These are phyloP conservation scores for Arachis hypogaea DNA, from an alignment of 306 rosid species.

Conservation along the genomic window DNA sequence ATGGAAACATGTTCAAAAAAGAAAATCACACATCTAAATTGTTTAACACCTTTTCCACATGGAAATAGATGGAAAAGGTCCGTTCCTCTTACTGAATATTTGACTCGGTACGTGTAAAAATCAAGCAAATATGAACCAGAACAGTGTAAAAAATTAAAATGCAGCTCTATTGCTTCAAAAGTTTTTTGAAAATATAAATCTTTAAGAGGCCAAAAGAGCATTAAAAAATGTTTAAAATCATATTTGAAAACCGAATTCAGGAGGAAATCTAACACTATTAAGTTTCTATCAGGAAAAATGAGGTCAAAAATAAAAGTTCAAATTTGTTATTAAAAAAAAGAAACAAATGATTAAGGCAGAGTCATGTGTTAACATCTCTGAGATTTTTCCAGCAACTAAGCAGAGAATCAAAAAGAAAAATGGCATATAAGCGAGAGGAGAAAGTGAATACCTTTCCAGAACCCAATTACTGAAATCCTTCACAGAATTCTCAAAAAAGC, in stretches of 20 bases:
- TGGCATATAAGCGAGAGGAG: not conserved
- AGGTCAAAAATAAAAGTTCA: conserved; percentile 21
- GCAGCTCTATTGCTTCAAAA: conserved; percentile 32
- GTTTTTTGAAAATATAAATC: not conserved
- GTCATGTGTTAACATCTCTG: conserved; percentile 21
- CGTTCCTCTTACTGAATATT: conserved; percentile 15
- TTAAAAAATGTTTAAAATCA: not conserved
- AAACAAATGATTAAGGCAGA: conserved; percentile 24
- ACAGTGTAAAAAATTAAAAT: conserved; percentile 16
- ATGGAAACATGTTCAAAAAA: not conserved
- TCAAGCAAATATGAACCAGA: conserved; percentile 31
- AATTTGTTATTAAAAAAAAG: conserved; percentile 17
- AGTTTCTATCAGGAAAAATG: conserved; percentile 13
- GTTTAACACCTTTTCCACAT: not conserved
- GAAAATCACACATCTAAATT: conserved; percentile 17
- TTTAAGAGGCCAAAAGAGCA: conserved; percentile 23
- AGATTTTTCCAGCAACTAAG: conserved; percentile 30
- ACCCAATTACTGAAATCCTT: conserved; percentile 32
- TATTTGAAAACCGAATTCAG: conserved; percentile 32
- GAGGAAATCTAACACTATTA: conserved; percentile 28
- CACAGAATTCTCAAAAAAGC: conserved; percentile 26
- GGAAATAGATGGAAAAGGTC: conserved; percentile 11
- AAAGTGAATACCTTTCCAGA: conserved; percentile 38
- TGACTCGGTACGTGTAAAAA: conserved; percentile 31
- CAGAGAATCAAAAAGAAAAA: conserved; percentile 24